Evolutionary conservation across 2,329 filamentous ascomycete genomes (phyloP).

Genomic region (Dendrostoma leiphaemia): DNA sequence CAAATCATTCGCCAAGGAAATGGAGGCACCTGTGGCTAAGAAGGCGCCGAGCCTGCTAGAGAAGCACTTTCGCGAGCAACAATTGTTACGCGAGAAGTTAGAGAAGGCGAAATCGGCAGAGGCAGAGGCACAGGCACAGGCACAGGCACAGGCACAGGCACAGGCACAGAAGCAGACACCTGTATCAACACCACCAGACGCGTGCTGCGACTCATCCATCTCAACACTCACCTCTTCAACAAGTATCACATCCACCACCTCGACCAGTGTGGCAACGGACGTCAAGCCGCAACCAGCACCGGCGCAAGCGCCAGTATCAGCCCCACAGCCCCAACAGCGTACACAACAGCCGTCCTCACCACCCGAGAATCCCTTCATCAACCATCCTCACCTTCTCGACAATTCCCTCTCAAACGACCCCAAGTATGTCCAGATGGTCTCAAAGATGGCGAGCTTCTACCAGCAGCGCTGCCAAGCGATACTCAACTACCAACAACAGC

Average conservation of each 20-base stretch:
- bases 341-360: not conserved
- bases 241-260: constrained; percentile 6
- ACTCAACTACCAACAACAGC: constrained; percentile 45
- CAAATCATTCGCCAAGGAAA: constrained; percentile 23
- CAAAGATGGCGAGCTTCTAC: constrained; percentile 47
- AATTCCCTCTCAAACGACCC: constrained; percentile 30
- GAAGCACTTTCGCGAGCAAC: constrained; percentile 16
- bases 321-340: not conserved
- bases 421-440: constrained; percentile 43
- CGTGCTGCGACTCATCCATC: constrained; percentile 11
- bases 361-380: constrained; percentile 3
- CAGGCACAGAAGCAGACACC: constrained; percentile 9
- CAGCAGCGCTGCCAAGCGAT: constrained; percentile 47
- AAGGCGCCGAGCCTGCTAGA: constrained; percentile 17
- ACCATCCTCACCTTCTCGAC: constrained; percentile 9
- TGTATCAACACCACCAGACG: not conserved
- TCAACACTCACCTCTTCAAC: constrained; percentile 10
- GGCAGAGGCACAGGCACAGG: constrained; percentile 10
- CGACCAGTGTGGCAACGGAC: constrained; percentile 13
- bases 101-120: constrained; percentile 1
- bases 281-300: constrained; percentile 14
- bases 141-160: constrained; percentile 11
- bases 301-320: constrained; percentile 15
- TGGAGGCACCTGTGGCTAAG: constrained; percentile 17
- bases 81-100: constrained; percentile 5